Evolutionary conservation across 169 alveolate species (phyloP), one percentile per base, ranked within the genome.

Genomic region (Cryptosporidium xiaoi): DNA sequence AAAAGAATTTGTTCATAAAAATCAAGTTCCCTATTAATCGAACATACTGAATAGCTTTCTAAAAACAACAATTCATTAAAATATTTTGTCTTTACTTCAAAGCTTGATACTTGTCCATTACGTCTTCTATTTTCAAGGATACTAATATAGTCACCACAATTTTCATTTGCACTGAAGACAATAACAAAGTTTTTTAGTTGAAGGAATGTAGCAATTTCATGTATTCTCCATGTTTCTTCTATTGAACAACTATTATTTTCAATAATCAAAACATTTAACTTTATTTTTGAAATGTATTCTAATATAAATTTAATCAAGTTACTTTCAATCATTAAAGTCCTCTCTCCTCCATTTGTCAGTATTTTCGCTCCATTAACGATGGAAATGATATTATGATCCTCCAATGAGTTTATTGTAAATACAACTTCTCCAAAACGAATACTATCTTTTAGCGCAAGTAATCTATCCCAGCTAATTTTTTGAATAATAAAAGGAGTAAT

Each of bases 71-170:
- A 2, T 20, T n/a, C 33, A 3, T 51, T 33, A 51, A 31, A 29
- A 29, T 69, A 27, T 10, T 31, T 31, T 34, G 46, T 69, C n/a
- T 69, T 69, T 27, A 69, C 3, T 53, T 69, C 83, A 24, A 69
- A 18, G 15, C 24, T 34, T 69, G 36, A 33, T n/a, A 51, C 18
- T 13, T 24, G 50, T 51, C 83, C 83, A 69, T 69, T 69, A 31
- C 31, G 29, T 15, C 20, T 53, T 31, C 55, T 69, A 51, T 53
- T 69, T 27, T 53, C 40, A 29, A 48, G 56, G 15, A 69, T 51
- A 31, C 34, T 3, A 51, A 51, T 53, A 15, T 15, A 69, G 24
- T 69, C 83, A 27, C n/a, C 51, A 3, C 40, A 51, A 29, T 31
- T 69, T 8, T 50, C 29, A 33, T 53, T 69, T 16, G 15, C 53